phyloP scores from a whole-genome alignment of 2,329 filamentous ascomycete genomes.

The Basipetospora chlamydospora region DNA sequence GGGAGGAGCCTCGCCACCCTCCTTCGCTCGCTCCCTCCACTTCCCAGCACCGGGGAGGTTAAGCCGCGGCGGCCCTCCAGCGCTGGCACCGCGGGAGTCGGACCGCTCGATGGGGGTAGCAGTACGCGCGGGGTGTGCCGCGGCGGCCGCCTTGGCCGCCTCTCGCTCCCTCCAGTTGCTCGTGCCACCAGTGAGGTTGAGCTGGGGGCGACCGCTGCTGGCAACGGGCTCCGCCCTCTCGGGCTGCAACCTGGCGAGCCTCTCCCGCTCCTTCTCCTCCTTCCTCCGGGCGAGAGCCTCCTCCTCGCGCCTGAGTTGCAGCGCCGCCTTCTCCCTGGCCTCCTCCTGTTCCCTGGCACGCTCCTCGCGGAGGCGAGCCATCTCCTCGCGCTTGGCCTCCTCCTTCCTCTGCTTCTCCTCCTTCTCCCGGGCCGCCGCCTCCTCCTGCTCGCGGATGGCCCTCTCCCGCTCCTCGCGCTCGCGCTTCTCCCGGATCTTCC shows the following conservation, averaged over 20 bases:
- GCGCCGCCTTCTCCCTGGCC: constrained; percentile 44
- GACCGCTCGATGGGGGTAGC: constrained; percentile 25
- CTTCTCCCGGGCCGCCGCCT: constrained; percentile 66
- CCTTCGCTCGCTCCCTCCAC: constrained; percentile 47
- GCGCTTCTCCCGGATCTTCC: constrained; percentile 65
- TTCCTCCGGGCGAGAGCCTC: constrained; percentile 68
- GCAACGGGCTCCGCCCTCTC: constrained; percentile 19
- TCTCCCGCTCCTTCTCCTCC: constrained; percentile 51
- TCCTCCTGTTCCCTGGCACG: constrained; percentile 56
- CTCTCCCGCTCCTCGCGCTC: constrained; percentile 77
- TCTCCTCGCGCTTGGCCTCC: constrained; percentile 61
- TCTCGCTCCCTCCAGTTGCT: constrained; percentile 30
- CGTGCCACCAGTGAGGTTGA: constrained; percentile 17
- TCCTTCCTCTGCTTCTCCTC: constrained; percentile 70
- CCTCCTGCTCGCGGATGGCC: constrained; percentile 67
- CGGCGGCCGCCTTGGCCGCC: constrained; percentile 12
- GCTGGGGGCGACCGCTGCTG: constrained; percentile 11
- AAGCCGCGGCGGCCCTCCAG: constrained; percentile 43
- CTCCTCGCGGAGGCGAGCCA: constrained; percentile 53
- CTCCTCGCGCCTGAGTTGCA: constrained; percentile 73
- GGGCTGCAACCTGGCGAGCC: constrained; percentile 22
- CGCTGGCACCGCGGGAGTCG: constrained; percentile 32
- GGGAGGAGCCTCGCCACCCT: constrained; percentile 18
- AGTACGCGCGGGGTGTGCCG: constrained; percentile 15
- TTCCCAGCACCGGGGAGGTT: constrained; percentile 41